Base-by-base conservation (phyloP, 2,329 filamentous ascomycete species). In the Aspergillus tanneri region DNA sequence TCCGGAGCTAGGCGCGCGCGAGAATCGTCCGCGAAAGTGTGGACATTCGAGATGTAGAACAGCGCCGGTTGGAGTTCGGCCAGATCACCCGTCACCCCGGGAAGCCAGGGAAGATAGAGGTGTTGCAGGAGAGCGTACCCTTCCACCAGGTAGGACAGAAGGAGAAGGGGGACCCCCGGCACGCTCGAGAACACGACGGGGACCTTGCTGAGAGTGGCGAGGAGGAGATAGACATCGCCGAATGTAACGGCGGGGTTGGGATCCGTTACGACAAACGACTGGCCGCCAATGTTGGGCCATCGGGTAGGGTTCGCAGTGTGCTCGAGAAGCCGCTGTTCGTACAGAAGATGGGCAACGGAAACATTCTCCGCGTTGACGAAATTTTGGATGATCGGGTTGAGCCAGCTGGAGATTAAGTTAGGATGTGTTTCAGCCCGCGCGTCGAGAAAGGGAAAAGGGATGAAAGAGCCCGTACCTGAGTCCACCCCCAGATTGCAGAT, bases 321-420 rank as follows among this genome's bases (percentile, higher is more conserved):
- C 19, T 70, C 64, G 23, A 78, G 54, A 1, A 83, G 70, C 5
- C 75, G 75, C 14, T 73, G 71, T 61, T 82, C 79, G 60, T 78
- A 77, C 19, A 74, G 66, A 3, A 82, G 67, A 54, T 83, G 79
- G 4, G 74, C 78, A 14, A 81, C 64, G 8, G 78, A 77, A 50
- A 79, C 75, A 61, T 83, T 81, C 45, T 74, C 72, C 4, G 69
- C 71, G 51, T 75, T 69, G 38, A 78, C 74, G 56, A 76, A 78
- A 60, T 74, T 76, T 57, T 81, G 77, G 21, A 78, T 65, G 22
- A 75, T 64, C 12, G 72, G 68, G 4, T 61, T 57, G 21, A 73
- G 68, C 71, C 77, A 80, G 36, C 71, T 66, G 21, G 4, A 8
- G 3, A 18, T 12, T 18, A 32, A n/a, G 23, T 44, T 23, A 41